Conservation (phyloP, 352 stramenopile species). For the Aphanomyces astaci region DNA sequence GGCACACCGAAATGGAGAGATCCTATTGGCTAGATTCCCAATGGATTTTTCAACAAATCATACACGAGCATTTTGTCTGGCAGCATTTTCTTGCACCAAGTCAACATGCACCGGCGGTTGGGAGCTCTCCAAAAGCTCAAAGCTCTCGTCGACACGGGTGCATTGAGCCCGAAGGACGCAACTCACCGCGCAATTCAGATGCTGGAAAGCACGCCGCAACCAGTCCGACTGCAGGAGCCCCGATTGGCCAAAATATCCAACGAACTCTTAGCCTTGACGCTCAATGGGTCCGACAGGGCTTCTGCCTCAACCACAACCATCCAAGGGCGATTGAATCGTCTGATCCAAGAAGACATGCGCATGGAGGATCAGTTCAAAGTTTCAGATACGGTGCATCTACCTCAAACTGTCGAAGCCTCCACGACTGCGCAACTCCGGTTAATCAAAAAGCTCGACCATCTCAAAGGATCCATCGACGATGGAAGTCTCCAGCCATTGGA, state of each 20-base stretch:
- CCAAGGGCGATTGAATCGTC: slow-evolving; percentile 1
- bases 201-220: slow-evolving; percentile 10
- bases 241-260: neutral
- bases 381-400: neutral
- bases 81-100: neutral
- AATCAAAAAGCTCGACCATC: neutral
- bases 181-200: slow-evolving; percentile 20
- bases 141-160: neutral
- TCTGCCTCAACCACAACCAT: neutral
- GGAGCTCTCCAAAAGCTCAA: slow-evolving; percentile 5
- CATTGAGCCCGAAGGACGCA: neutral
- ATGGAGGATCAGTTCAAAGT: neutral
- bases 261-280: neutral
- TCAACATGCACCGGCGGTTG: slow-evolving; percentile 17
- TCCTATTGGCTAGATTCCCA: neutral
- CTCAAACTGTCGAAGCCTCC: neutral
- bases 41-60: neutral
- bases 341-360: slow-evolving; percentile 10
- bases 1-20: neutral
- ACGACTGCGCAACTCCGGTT: neutral
- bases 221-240: slow-evolving; percentile 14
- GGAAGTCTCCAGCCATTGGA: neutral
- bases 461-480: neutral
- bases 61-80: neutral
- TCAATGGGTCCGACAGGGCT: neutral